Evolutionary conservation across 768 basidiomycete genomes (phyloP).

Genomic region (Hypholoma fasciculare): DNA sequence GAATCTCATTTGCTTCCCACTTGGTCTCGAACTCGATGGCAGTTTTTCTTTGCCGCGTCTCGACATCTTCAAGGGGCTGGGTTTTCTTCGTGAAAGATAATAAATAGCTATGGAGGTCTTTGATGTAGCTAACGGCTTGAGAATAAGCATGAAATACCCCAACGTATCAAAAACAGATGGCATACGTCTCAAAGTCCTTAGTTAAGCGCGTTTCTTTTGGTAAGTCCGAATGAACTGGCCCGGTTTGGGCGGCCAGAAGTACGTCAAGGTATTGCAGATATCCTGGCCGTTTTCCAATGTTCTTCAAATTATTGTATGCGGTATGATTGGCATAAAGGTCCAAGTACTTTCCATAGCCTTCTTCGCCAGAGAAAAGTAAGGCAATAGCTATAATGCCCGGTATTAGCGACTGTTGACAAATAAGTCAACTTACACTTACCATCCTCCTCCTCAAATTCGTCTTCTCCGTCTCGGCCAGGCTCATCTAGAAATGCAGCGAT

Average conservation of each 20-base stretch:
- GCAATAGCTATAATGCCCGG: conserved; percentile 57
- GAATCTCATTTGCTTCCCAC: conserved; percentile 79
- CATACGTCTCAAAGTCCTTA: conserved; percentile 81
- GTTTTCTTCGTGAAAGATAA: conserved; percentile 84
- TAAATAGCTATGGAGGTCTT: conserved; percentile 78
- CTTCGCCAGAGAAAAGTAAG: conserved; percentile 93
- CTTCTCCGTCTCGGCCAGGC: conserved; percentile 67
- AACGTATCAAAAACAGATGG: conserved; percentile 9
- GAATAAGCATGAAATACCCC: background rate
- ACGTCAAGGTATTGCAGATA: conserved; percentile 95
- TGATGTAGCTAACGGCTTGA: conserved; percentile 68
- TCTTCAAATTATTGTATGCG: conserved; percentile 87
- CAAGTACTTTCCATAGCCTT: conserved; percentile 91
- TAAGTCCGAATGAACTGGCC: conserved; percentile 66
- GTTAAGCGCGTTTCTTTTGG: conserved; percentile 64
- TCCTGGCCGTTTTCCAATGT: conserved; percentile 77
- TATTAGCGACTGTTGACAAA: background rate
- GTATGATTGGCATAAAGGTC: conserved; percentile 90
- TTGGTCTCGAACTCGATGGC: conserved; percentile 70
- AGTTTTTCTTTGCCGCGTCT: conserved; percentile 62
- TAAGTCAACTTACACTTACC: conserved; percentile 51
- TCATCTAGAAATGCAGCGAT: conserved; percentile 82
- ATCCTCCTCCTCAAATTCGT: conserved; percentile 83
- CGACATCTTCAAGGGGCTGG: conserved; percentile 79
- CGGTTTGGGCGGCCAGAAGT: conserved; percentile 65